These are phyloP conservation scores for Scheffersomyces quercinus DNA, from an alignment of 1,139 yeast genomes.

Conservation along the genomic window DNA sequence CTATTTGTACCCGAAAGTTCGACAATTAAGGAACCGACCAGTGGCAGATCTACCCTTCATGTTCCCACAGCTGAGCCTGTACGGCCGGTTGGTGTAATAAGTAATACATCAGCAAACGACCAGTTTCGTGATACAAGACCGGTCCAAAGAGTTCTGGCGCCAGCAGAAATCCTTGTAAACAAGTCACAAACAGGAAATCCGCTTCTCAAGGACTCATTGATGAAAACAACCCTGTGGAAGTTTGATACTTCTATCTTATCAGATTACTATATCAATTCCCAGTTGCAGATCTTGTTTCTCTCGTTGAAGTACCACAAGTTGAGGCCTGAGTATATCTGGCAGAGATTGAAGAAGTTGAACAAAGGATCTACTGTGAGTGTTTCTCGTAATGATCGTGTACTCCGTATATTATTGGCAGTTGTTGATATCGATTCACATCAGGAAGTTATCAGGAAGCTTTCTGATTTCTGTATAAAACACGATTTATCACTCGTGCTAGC, in stretches of 20 bases:
- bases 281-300: slow-evolving; percentile 69
- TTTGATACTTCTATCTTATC: slow-evolving; percentile 39
- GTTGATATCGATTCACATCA: slow-evolving; percentile 80
- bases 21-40: neutral
- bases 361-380: slow-evolving; percentile 14
- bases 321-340: slow-evolving; percentile 83
- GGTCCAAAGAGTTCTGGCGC: slow-evolving; percentile 13
- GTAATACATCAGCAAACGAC: neutral
- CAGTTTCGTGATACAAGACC: neutral
- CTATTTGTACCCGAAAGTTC: neutral
- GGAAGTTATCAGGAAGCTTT: slow-evolving; percentile 66
- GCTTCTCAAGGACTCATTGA: slow-evolving; percentile 35
- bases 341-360: slow-evolving; percentile 57
- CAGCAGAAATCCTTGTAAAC: slow-evolving; percentile 29
- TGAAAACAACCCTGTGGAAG: slow-evolving; percentile 40
- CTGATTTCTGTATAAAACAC: slow-evolving; percentile 68
- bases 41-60: neutral
- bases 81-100: neutral
- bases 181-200: slow-evolving; percentile 48
- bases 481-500: slow-evolving; percentile 73
- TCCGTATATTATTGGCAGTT: slow-evolving; percentile 67
- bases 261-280: slow-evolving; percentile 68
- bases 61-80: neutral
- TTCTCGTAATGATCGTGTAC: slow-evolving; percentile 39
- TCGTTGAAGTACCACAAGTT: slow-evolving; percentile 81